phyloP scores from a whole-genome alignment of 208 protist species.

The Trypanosoma brucei region DNA sequence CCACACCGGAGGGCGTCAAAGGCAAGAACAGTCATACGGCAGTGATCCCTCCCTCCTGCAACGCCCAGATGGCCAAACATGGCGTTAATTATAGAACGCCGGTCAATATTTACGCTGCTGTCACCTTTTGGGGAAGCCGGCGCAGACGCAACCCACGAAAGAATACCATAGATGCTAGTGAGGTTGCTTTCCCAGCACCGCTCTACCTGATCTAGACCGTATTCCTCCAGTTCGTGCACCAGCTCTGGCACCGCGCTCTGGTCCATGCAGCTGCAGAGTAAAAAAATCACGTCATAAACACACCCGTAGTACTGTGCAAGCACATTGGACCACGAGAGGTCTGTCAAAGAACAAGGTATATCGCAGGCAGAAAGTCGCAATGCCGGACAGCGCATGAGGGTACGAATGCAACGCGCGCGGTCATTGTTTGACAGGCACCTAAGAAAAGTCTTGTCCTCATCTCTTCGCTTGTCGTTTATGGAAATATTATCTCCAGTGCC shows the following conservation, averaged over 20 bases:
- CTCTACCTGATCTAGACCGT: constrained; percentile 56
- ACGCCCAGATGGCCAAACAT: constrained; percentile 67
- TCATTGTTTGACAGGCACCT: constrained; percentile 18
- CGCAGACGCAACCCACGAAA: constrained; percentile 46
- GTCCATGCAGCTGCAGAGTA: constrained; percentile 18
- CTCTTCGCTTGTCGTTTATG: neutral
- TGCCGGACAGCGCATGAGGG: constrained; percentile 19
- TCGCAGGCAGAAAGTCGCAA: constrained; percentile 17
- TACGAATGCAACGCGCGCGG: constrained; percentile 19
- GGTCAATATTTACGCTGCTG: constrained; percentile 20
- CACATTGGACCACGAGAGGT: constrained; percentile 44
- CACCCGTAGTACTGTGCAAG: constrained; percentile 54
- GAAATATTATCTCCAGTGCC: constrained; percentile 1
- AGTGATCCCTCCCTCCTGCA: constrained; percentile 60
- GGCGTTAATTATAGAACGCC: constrained; percentile 29
- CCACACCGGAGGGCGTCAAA: constrained; percentile 49
- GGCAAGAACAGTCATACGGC: constrained; percentile 46
- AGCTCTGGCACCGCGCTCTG: constrained; percentile 6
- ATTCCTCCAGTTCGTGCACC: constrained; percentile 37
- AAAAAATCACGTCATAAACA: constrained; percentile 56
- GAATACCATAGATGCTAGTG: constrained; percentile 64
- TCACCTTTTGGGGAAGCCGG: neutral
- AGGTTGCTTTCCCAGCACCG: constrained; percentile 74
- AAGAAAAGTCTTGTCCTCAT: constrained; percentile 4
- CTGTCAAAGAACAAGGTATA: constrained; percentile 32